phyloP scores from a whole-genome alignment of 768 basidiomycete species.

The Gloeopeniophorella convolvens region DNA sequence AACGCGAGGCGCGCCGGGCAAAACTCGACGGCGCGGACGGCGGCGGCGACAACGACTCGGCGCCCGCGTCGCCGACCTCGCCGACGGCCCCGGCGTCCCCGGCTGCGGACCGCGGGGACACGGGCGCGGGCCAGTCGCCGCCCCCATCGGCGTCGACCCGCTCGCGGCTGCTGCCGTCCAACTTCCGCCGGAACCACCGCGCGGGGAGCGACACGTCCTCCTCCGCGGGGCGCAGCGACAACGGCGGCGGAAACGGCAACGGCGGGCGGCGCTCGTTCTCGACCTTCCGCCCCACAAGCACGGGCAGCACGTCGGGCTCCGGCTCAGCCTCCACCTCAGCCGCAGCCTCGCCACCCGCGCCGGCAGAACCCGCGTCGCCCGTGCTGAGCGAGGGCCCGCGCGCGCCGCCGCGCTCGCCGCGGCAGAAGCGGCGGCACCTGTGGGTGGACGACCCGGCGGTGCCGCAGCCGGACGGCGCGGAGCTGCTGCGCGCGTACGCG shows the following conservation, averaged over 20 bases:
- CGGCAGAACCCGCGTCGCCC: background rate
- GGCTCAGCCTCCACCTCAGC: background rate
- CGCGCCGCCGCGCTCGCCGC: background rate
- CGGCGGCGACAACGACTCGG: background rate
- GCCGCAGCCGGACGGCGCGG: constrained; percentile 39
- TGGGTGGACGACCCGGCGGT: constrained; percentile 22
- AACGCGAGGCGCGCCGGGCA: constrained; percentile 12
- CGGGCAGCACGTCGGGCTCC: constrained; percentile 3
- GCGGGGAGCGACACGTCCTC: background rate
- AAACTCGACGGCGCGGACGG: constrained; percentile 2
- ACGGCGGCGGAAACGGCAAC: background rate
- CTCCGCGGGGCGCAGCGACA: background rate
- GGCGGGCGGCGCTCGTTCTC: constrained; percentile 11
- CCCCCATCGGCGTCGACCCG: background rate
- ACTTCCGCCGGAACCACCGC: constrained; percentile 12
- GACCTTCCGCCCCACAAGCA: too few relatives aligned
- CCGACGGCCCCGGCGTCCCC: background rate
- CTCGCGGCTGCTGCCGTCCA: constrained; percentile 13
- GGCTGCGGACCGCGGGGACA: too few relatives aligned
- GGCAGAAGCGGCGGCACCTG: constrained; percentile 6
- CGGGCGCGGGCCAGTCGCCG: background rate
- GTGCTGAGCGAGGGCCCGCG: background rate
- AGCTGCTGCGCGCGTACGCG: constrained; percentile 67
- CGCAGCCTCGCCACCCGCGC: background rate
- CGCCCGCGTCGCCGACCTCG: background rate